phyloP scores from a whole-genome alignment of 2,329 filamentous ascomycete species.

The Juglanconis sp. region DNA sequence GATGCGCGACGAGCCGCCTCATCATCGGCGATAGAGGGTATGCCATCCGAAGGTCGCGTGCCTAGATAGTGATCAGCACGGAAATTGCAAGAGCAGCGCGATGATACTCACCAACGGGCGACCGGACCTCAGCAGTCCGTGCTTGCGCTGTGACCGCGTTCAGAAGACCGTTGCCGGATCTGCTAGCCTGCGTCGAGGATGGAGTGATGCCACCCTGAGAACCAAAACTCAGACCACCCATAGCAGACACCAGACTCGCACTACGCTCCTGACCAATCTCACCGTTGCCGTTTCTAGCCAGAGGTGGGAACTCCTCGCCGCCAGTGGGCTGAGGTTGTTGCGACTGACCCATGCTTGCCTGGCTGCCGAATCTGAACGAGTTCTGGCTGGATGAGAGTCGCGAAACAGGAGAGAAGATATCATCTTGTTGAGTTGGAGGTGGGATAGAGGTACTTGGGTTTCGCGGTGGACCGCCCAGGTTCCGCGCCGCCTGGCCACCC shows the following conservation, averaged over 20 bases:
- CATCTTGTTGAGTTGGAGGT: slow-evolving; percentile 49
- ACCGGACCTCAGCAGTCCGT: slow-evolving; percentile 46
- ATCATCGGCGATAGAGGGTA: slow-evolving; percentile 38
- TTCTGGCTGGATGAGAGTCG: slow-evolving; percentile 39
- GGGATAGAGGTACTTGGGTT: slow-evolving; percentile 49
- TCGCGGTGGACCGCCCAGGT: slow-evolving; percentile 46
- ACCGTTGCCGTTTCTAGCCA: slow-evolving; percentile 55
- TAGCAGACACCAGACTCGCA: slow-evolving; percentile 48
- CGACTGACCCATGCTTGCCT: slow-evolving; percentile 39
- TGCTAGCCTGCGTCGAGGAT: slow-evolving; percentile 37
- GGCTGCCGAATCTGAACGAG: slow-evolving; percentile 53
- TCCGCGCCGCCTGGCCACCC: slow-evolving; percentile 49
- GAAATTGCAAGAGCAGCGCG: too few relatives aligned
- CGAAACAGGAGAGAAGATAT: slow-evolving; percentile 38
- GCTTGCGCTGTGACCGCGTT: slow-evolving; percentile 62
- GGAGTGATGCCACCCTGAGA: slow-evolving; percentile 40
- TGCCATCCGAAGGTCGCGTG: slow-evolving; percentile 42
- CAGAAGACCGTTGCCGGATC: slow-evolving; percentile 57
- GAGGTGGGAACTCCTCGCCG: slow-evolving; percentile 60
- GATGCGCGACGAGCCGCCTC: slow-evolving; percentile 43
- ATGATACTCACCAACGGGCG: slow-evolving; percentile 40
- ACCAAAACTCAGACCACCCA: slow-evolving; percentile 45
- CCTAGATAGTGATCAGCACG: slow-evolving; percentile 28
- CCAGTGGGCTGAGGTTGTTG: slow-evolving; percentile 46
- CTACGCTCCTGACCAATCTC: slow-evolving; percentile 56